Evolutionary conservation across 2,329 filamentous ascomycete genomes (phyloP), one percentile per base, ranked within the genome.

Genomic region (Fusarium armeniacum): DNA sequence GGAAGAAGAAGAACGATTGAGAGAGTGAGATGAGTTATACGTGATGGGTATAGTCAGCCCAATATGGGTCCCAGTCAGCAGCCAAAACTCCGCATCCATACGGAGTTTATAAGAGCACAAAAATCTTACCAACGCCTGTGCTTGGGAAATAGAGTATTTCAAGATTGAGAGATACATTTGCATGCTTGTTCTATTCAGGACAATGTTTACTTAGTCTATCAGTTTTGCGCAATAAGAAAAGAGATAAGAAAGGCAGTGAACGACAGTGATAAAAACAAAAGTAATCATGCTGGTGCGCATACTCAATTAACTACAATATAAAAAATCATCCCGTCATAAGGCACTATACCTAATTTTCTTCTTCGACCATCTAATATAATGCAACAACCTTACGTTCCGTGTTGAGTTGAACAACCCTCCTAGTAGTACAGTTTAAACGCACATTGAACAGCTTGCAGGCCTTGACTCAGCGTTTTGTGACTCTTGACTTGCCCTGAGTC

Each of bases 251-350:
- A 9, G 11, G 6, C 5, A 16, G 15, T 20, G 4, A 24, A 10
- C 8, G 4, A 11, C 16, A 2, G 5, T 26, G 9, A 28, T 28
- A 9, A 1, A n/a, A n/a, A 10, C 26, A 16, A 24, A 20, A 40
- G 13, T 13, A 13, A 38, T 18, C 13, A 32, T 60, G 26, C 30
- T 9, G 12, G 28, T 43, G 46, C 32, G 35, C 16, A 63, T 18
- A 20, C 20, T 33, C 32, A 32, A 44, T 46, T 33, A 41, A 58
- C 18, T 55, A 55, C 44, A 66, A 6, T 45, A 41, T 24, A 62
- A 54, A 49, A 32, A n/a, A 66, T 67, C 59, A 28, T 54, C 47
- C 43, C 51, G 15, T 71, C 35, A 35, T 70, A 24, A 13, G 28
- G 32, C 30, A 45, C 41, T 11, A 40, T 41, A 56, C 36, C 24